Evolutionary conservation across 2,329 filamentous ascomycete species (phyloP).

Genomic region (Fusarium nelsonii): DNA sequence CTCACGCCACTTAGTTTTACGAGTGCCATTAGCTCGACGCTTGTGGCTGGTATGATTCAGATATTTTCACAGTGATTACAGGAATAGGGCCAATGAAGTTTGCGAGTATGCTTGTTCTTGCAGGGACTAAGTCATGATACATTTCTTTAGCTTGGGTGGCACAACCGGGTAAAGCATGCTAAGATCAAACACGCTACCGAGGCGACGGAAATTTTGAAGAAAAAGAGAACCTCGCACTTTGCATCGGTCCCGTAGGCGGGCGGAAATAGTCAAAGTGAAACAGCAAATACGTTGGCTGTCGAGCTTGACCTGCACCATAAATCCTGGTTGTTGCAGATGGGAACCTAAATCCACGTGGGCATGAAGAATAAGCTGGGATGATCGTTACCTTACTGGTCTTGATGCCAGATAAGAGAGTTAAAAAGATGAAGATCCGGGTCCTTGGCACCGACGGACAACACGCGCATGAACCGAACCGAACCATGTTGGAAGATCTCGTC

Average conservation of each 20-base stretch:
- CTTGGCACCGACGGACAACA: background rate
- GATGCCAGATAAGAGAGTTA: background rate
- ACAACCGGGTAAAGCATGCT: constrained; percentile 4
- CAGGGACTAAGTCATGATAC: background rate
- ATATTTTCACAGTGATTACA: background rate
- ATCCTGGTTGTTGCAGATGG: background rate
- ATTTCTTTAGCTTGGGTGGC: background rate
- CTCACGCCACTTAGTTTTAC: background rate
- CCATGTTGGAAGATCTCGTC: background rate
- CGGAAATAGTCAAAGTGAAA: constrained; percentile 6
- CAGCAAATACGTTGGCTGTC: background rate
- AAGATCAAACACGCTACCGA: constrained; percentile 15
- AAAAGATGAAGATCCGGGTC: background rate
- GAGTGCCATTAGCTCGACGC: background rate
- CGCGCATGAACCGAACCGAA: background rate
- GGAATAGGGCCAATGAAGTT: background rate
- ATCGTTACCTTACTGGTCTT: background rate
- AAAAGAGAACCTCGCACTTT: no score
- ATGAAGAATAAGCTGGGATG: background rate
- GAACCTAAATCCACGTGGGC: background rate
- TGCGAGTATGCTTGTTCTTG: background rate
- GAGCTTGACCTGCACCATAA: background rate
- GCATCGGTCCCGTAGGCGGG: background rate
- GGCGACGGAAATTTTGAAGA: background rate
- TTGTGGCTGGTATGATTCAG: background rate